A percentile compares a stretch with the other conserved stretches of the same genome.
Evolutionary conservation across 768 basidiomycete genomes (phyloP).

Genomic region (Mycena alexandri): DNA sequence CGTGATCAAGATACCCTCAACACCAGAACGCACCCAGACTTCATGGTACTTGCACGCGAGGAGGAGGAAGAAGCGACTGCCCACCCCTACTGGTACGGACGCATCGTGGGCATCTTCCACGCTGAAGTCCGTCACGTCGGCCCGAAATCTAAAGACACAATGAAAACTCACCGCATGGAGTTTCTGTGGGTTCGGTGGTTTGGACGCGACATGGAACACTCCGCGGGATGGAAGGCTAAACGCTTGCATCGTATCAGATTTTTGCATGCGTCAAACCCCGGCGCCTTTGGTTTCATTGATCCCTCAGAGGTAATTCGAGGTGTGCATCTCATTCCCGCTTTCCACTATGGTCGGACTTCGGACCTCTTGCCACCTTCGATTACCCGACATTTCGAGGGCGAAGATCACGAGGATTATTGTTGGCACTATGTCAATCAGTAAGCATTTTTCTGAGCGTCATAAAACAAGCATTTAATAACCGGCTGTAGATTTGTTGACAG

Average conservation of each 20-base stretch:
- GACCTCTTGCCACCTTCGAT: too few species aligned
- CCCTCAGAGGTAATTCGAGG: neutral
- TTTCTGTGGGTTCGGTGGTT: constrained; percentile 49
- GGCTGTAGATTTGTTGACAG: too few species aligned
- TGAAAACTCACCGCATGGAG: constrained; percentile 35
- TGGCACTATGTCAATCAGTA: too few species aligned
- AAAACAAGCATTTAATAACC: too few species aligned
- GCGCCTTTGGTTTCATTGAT: constrained; percentile 9
- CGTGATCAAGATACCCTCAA: constrained; percentile 52
- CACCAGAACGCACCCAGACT: constrained; percentile 41
- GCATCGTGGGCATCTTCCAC: constrained; percentile 40
- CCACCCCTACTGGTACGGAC: constrained; percentile 18
- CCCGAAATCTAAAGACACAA: neutral
- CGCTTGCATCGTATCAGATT: too few species aligned
- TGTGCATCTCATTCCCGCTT: neutral
- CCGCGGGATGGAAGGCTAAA: too few species aligned
- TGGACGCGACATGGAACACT: too few species aligned
- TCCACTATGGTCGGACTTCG: constrained; percentile 3
- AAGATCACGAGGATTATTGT: too few species aligned
- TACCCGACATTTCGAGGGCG: too few species aligned
- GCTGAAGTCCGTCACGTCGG: constrained; percentile 17
- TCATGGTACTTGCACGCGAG: constrained; percentile 42
- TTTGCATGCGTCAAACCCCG: too few species aligned
- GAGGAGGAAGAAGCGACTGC: constrained; percentile 1
- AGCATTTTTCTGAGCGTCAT: too few species aligned